Evolutionary conservation across 2,329 filamentous ascomycete species (phyloP).

Genomic region (Capronia americana): DNA sequence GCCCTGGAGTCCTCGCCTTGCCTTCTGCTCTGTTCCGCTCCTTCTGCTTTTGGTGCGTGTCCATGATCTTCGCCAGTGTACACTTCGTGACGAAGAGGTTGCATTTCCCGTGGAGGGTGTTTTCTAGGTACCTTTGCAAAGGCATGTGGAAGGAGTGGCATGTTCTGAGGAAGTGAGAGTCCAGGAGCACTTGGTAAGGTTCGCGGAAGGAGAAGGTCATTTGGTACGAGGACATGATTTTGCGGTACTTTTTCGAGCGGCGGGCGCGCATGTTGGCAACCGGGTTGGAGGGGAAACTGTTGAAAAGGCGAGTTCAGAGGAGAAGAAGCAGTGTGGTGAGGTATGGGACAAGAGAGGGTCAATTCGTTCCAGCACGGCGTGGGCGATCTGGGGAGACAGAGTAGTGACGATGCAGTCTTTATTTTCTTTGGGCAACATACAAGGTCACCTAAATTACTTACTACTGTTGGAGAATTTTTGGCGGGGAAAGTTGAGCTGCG

Average conservation of each 20-base stretch:
- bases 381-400: background rate
- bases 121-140: slow-evolving; percentile 74
- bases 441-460: background rate
- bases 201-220: slow-evolving; percentile 88
- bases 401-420: background rate
- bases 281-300: background rate
- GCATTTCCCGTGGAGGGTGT: slow-evolving; percentile 84
- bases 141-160: slow-evolving; percentile 88
- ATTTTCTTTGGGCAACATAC: background rate
- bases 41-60: slow-evolving; percentile 1
- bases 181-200: slow-evolving; percentile 91
- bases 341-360: background rate
- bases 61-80: slow-evolving; percentile 53
- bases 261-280: slow-evolving; percentile 68
- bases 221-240: slow-evolving; percentile 92
- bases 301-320: background rate
- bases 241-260: slow-evolving; percentile 76
- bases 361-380: background rate
- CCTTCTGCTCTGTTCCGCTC: slow-evolving; percentile 25
- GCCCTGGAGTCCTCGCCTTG: slow-evolving; percentile 42
- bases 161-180: slow-evolving; percentile 83
- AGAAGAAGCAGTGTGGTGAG: background rate
- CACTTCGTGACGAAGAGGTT: slow-evolving; percentile 85
- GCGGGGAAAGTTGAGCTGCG: slow-evolving; percentile 2
- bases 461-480: background rate